These are phyloP conservation scores for Peltaster fructicola DNA, from an alignment of 2,329 filamentous ascomycete genomes.

Conservation along the genomic window DNA sequence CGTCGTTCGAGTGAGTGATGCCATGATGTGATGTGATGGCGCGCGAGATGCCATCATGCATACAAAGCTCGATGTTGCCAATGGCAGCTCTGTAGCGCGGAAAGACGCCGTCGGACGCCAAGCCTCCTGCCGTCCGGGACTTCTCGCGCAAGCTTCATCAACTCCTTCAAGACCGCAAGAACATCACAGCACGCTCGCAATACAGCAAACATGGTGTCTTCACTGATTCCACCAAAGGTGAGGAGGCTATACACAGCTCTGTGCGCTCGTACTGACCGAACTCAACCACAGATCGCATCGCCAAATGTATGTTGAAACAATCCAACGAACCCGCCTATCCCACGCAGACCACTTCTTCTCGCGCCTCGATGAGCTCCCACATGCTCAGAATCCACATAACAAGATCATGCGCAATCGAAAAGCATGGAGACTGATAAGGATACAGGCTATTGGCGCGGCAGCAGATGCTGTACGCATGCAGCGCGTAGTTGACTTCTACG, in stretches of 20 bases:
- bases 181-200: slow-evolving; percentile 8
- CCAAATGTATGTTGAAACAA: slow-evolving; percentile 63
- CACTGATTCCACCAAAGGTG: slow-evolving; percentile 98
- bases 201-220: slow-evolving; percentile 39
- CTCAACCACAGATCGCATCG: slow-evolving; percentile 50
- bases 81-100: slow-evolving; percentile 2
- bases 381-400: too few relatives aligned
- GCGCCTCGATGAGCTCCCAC: too few relatives aligned
- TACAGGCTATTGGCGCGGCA: slow-evolving; percentile 78
- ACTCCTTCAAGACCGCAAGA: slow-evolving; percentile 6
- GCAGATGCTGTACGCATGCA: slow-evolving; percentile 96
- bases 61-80: slow-evolving; percentile 3
- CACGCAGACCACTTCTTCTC: too few relatives aligned
- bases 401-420: too few relatives aligned
- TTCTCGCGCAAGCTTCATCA: slow-evolving; percentile 5
- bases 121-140: slow-evolving; percentile 1
- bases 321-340: too few relatives aligned
- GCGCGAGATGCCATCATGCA: slow-evolving; percentile 1
- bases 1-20: slow-evolving; percentile 23
- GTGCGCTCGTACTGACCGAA: too few relatives aligned
- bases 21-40: slow-evolving; percentile 16
- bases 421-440: slow-evolving; percentile 10
- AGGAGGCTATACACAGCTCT: too few relatives aligned
- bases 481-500: slow-evolving; percentile 95
- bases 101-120: slow-evolving; percentile 1